These are phyloP conservation scores for Ascosphaera apis DNA, from an alignment of 2,329 filamentous ascomycete species.

Conservation along the genomic window DNA sequence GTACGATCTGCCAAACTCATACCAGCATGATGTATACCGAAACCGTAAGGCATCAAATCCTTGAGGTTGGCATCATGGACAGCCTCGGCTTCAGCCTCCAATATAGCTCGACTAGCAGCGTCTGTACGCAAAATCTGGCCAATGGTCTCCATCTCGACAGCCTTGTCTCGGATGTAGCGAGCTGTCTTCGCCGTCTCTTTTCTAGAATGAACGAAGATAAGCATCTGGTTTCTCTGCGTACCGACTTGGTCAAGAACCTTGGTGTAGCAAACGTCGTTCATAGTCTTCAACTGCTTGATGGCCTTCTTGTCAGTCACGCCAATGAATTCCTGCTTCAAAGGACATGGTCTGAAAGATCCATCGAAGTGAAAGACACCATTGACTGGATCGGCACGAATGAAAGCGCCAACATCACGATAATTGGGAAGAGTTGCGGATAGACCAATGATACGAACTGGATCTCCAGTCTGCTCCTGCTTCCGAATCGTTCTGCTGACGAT, in stretches of 20 bases:
- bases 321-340: slow-evolving; percentile 87
- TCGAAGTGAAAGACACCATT: slow-evolving; percentile 94
- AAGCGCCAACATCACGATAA: slow-evolving; percentile 86
- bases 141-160: slow-evolving; percentile 90
- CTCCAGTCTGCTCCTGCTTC: slow-evolving; percentile 78
- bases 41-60: slow-evolving; percentile 83
- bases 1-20: slow-evolving; percentile 91
- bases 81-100: slow-evolving; percentile 62
- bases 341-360: slow-evolving; percentile 78
- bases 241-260: slow-evolving; percentile 96
- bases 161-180: slow-evolving; percentile 87
- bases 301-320: slow-evolving; percentile 94
- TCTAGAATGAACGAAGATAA: slow-evolving; percentile 94
- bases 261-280: slow-evolving; percentile 97
- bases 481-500: slow-evolving; percentile 90
- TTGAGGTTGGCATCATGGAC: slow-evolving; percentile 76
- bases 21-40: slow-evolving; percentile 95
- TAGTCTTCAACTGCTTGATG: slow-evolving; percentile 95
- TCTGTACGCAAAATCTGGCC: slow-evolving; percentile 86
- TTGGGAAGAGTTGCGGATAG: slow-evolving; percentile 91
- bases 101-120: slow-evolving; percentile 68
- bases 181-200: slow-evolving; percentile 98
- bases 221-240: slow-evolving; percentile 83
- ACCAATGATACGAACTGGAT: slow-evolving; percentile 75
- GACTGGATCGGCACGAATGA: slow-evolving; percentile 65